phyloP scores from a whole-genome alignment of 495 filamentous ascomycete species.

The Penicillium canescens region DNA sequence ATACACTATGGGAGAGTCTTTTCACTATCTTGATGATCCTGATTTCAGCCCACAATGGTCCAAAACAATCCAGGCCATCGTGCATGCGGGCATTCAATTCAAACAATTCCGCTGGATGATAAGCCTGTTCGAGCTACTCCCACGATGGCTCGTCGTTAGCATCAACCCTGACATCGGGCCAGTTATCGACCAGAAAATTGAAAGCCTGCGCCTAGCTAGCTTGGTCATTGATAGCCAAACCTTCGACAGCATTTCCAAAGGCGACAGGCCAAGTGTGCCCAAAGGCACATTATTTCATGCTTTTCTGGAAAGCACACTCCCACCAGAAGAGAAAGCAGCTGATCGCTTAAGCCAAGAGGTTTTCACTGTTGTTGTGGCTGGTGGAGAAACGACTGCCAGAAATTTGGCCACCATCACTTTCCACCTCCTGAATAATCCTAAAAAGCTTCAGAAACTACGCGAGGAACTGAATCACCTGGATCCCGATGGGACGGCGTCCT shows the following conservation, averaged over 20 bases:
- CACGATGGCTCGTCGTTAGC: conserved; percentile 12
- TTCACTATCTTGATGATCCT: conserved; percentile 35
- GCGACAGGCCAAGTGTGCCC: background rate
- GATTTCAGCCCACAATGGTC: conserved; percentile 34
- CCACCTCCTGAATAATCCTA: conserved; percentile 39
- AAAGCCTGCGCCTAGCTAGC: conserved; percentile 14
- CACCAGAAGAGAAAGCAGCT: conserved; percentile 29
- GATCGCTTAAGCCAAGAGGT: conserved; percentile 44
- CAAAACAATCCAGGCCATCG: conserved; percentile 22
- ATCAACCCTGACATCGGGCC: conserved; percentile 28
- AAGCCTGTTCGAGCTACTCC: conserved; percentile 23
- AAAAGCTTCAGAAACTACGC: conserved; percentile 27
- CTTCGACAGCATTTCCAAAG: background rate
- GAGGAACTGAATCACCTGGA: conserved; percentile 27
- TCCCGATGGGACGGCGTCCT: conserved; percentile 18
- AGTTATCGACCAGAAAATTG: conserved; percentile 18
- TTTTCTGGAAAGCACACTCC: conserved; percentile 42
- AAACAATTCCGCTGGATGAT: conserved; percentile 31
- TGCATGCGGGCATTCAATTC: conserved; percentile 21
- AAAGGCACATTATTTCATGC: conserved; percentile 43
- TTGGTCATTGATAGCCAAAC: conserved; percentile 12
- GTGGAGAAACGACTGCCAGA: conserved; percentile 45
- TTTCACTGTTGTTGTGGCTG: conserved; percentile 43
- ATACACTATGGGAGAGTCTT: conserved; percentile 32
- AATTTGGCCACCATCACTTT: conserved; percentile 37